These are phyloP conservation scores for Dichotomocladium elegans DNA, from an alignment of 371 early-diverging fungal genomes.

Conservation along the genomic window DNA sequence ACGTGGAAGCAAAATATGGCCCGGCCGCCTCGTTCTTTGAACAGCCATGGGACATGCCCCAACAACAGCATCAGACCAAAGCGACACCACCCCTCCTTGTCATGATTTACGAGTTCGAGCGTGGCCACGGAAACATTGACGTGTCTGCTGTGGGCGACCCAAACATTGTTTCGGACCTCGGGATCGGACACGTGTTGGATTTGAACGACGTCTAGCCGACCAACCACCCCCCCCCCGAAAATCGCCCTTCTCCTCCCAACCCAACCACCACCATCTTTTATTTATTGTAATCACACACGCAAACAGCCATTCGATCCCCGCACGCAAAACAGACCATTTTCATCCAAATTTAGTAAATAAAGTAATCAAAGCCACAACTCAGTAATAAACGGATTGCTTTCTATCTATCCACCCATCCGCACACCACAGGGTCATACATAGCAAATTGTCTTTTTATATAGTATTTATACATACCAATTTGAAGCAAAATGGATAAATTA, in stretches of 20 bases:
- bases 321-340: no score
- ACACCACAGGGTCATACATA: no score
- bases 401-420: no score
- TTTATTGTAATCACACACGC: background rate
- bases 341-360: no score
- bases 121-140: conserved; percentile 42
- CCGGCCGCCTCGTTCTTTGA: conserved; percentile 5
- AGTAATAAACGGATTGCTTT: no score
- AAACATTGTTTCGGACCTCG: conserved; percentile 5
- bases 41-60: conserved; percentile 11
- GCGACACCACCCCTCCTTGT: conserved; percentile 31
- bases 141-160: conserved; percentile 20
- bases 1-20: conserved; percentile 36
- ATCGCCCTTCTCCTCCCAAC: background rate
- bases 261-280: background rate
- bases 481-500: no score
- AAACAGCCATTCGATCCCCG: background rate
- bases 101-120: conserved; percentile 53
- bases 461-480: no score
- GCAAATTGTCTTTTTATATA: no score
- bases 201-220: conserved; percentile 12
- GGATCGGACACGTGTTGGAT: conserved; percentile 18
- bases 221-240: no score
- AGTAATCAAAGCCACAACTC: no score
- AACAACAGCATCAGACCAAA: background rate